A percentile compares a stretch with the other conserved stretches of the same genome.
phyloP scores from a whole-genome alignment of 768 basidiomycete genomes.

The Leccinum rimulosum region DNA sequence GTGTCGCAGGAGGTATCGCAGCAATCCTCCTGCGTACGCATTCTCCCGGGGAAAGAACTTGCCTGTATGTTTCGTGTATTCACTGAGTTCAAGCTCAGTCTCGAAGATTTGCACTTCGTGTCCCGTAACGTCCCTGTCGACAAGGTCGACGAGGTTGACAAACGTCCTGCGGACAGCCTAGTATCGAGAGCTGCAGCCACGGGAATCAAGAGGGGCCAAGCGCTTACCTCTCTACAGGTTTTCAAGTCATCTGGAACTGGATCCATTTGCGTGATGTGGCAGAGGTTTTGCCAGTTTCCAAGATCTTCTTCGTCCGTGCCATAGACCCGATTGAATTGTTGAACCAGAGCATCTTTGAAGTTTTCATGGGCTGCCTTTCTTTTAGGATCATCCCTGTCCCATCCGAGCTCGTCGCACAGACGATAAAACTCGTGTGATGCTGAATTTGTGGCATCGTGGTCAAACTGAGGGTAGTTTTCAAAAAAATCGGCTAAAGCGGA shows the following conservation, averaged over 20 bases:
- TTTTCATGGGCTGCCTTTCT: background rate
- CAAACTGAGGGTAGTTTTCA: background rate
- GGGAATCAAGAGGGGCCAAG: background rate
- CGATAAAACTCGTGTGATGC: conserved; percentile 11
- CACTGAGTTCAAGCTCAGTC: conserved; percentile 8
- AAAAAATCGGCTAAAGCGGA: background rate
- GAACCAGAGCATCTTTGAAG: conserved; percentile 14
- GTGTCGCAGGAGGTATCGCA: conserved; percentile 15
- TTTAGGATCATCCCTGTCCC: background rate
- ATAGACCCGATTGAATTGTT: conserved; percentile 16
- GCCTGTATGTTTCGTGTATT: conserved; percentile 7
- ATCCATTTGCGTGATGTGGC: conserved; percentile 1
- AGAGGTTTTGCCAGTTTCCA: conserved; percentile 10
- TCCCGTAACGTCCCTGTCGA: conserved; percentile 9
- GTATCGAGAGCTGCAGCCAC: background rate
- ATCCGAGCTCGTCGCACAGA: conserved; percentile 10
- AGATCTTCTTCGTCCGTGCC: conserved; percentile 8
- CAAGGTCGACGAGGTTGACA: conserved; percentile 23
- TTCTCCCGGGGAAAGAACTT: conserved; percentile 17
- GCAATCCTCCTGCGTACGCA: conserved; percentile 15
- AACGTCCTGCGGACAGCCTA: background rate
- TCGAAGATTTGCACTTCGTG: background rate
- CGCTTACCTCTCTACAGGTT: conserved; percentile 12
- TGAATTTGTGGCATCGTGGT: conserved; percentile 1
- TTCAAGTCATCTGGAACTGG: conserved; percentile 8